phyloP scores from a whole-genome alignment of 129 eudicot species.

The Flaveria bidentis region DNA sequence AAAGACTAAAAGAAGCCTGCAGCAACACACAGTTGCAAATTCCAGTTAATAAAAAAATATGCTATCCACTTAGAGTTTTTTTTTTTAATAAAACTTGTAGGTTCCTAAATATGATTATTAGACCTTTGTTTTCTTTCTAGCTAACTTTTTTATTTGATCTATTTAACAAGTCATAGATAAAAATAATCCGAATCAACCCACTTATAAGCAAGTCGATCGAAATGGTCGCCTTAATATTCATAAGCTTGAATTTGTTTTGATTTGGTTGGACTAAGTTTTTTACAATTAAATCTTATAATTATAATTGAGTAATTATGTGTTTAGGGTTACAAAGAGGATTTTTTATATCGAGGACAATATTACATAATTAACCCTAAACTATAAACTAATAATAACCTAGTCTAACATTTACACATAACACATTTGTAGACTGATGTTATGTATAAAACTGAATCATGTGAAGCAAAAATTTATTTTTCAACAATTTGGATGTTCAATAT shows the following conservation, averaged over 20 bases:
- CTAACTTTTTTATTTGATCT: neutral
- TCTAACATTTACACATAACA: neutral
- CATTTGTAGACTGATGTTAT: constrained; percentile 8
- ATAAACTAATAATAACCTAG: too few relatives aligned
- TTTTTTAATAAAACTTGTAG: neutral
- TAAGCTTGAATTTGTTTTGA: constrained; percentile 12
- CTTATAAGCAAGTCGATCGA: neutral
- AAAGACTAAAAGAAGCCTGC: too few relatives aligned
- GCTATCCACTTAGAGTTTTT: neutral
- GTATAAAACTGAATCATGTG: constrained; percentile 21
- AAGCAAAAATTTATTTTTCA: constrained; percentile 7
- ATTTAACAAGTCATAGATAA: neutral
- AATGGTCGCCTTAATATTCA: neutral
- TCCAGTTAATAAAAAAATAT: too few relatives aligned
- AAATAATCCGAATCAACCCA: neutral
- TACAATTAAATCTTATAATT: too few relatives aligned
- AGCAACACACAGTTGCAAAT: too few relatives aligned
- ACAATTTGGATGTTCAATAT: constrained; percentile 22
- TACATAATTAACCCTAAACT: too few relatives aligned
- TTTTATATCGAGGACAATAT: too few relatives aligned
- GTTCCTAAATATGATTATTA: neutral
- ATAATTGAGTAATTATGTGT: too few relatives aligned
- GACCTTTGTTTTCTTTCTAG: too few relatives aligned
- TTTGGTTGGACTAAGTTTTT: neutral
- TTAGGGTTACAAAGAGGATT: too few relatives aligned